Base-by-base conservation (phyloP, 1,139 yeast species). In the Pichia sp. region DNA sequence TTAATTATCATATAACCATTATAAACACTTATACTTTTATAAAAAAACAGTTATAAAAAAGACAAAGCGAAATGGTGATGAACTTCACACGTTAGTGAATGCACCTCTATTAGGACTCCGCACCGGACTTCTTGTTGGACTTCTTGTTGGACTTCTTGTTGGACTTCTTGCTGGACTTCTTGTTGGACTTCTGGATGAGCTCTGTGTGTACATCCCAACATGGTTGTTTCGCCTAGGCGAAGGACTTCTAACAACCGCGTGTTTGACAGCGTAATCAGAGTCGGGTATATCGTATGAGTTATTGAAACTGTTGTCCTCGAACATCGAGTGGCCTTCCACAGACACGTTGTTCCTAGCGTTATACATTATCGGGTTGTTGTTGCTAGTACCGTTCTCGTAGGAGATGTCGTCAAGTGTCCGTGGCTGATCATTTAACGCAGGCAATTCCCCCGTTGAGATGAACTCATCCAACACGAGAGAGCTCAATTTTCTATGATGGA, bases 361-460 rank as follows among this genome's bases (percentile, higher is more conserved):
- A n/a, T 45, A 26, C 47, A 38, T 46, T 6, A 50, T 45, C 8
- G 10, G 30, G 34, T 49, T 48, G 5, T 34, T 32, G 26, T 49
- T 47, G 6, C 45, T 38, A n/a, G 11, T 30, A 13, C 42, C 42
- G 23, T 47, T 47, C 19, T 36, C 43, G 16, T 16, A 5, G 15
- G 26, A 26, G 15, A 19, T 26, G 43, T 52, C 49, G 8, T 30
- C 7, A 26, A 54, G 8, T n/a, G 49, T 50, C n/a, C 53, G 45
- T 45, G 53, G 49, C 11, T 29, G 4, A 31, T 53, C 47, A 41
- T 49, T 49, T 19, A 54, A 43, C 8, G 45, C 23, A 2, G 68
- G 68, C 11, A 67, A 52, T 34, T 60, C 63, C 13, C 69, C 70
- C 2, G 66, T 65, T 1, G 58, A 53, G 1, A 66, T 64, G 45